Evolutionary conservation across 2,329 filamentous ascomycete genomes (phyloP).

Genomic region (Periconia sp.): DNA sequence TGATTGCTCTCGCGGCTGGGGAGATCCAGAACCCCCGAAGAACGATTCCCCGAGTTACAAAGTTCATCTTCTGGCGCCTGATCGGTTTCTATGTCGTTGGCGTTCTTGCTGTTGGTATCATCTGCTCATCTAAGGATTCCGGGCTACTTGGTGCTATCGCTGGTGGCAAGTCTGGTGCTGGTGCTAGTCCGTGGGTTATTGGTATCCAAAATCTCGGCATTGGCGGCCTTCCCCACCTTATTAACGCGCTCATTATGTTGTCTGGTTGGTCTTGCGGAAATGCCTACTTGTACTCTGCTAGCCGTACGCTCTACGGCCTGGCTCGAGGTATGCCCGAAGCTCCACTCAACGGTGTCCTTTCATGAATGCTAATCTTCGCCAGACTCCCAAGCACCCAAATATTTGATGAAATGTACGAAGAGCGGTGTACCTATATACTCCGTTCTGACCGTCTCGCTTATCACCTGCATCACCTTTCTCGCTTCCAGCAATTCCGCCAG

Average conservation of each 20-base stretch:
- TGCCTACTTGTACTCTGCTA: conserved; percentile 54
- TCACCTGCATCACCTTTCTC: conserved; percentile 71
- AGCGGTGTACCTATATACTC: conserved; percentile 71
- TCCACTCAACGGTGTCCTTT: not conserved
- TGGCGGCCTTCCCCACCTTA: conserved; percentile 55
- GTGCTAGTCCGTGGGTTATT: conserved; percentile 62
- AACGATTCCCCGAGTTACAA: conserved; percentile 46
- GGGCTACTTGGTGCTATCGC: conserved; percentile 61
- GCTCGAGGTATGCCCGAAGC: conserved; percentile 19
- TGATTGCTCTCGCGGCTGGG: conserved; percentile 48
- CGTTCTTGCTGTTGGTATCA: conserved; percentile 45
- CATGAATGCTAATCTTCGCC: conserved; percentile 20
- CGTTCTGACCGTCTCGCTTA: conserved; percentile 64
- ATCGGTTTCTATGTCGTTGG: conserved; percentile 46
- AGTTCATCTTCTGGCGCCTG: conserved; percentile 45
- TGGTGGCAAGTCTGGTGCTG: conserved; percentile 39
- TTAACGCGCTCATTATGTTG: conserved; percentile 57
- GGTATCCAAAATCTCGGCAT: conserved; percentile 56
- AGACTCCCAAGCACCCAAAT: conserved; percentile 52
- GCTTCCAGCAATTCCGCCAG: conserved; percentile 67
- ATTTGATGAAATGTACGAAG: conserved; percentile 60
- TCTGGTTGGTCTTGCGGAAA: conserved; percentile 59
- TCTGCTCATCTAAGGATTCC: conserved; percentile 65
- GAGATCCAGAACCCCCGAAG: conserved; percentile 44
- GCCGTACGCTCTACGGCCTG: conserved; percentile 53